A percentile compares a stretch with the other conserved stretches of the same genome.
These are phyloP conservation scores for Hanseniaspora clermontiae DNA, from an alignment of 805 yeast genomes.

Conservation along the genomic window DNA sequence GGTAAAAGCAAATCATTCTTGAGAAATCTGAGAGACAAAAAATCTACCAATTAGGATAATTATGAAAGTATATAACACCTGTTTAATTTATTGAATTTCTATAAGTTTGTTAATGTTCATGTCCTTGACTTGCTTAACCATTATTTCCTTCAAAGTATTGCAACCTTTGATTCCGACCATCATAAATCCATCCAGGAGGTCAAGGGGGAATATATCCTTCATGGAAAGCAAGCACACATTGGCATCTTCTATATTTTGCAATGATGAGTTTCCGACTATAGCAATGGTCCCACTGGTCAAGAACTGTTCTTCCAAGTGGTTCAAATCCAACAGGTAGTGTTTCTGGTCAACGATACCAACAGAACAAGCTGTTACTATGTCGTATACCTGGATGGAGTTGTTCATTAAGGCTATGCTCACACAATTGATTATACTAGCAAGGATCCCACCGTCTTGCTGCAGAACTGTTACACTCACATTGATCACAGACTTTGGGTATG, in stretches of 20 bases:
- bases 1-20: slow-evolving; percentile 42
- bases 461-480: slow-evolving; percentile 62
- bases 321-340: slow-evolving; percentile 64
- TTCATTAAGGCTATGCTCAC: slow-evolving; percentile 81
- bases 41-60: slow-evolving; percentile 18
- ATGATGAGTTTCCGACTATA: slow-evolving; percentile 48
- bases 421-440: slow-evolving; percentile 71
- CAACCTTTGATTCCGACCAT: slow-evolving; percentile 81
- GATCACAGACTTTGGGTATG: slow-evolving; percentile 78
- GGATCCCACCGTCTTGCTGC: slow-evolving; percentile 80
- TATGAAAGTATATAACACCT: background rate
- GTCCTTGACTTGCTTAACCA: slow-evolving; percentile 73
- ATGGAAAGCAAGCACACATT: slow-evolving; percentile 63
- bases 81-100: slow-evolving; percentile 21
- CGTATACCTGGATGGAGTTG: slow-evolving; percentile 91
- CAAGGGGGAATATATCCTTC: slow-evolving; percentile 78
- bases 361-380: slow-evolving; percentile 67
- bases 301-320: slow-evolving; percentile 70
- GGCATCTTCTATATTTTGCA: slow-evolving; percentile 32
- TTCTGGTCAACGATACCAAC: slow-evolving; percentile 70
- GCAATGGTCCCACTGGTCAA: slow-evolving; percentile 74
- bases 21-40: slow-evolving; percentile 41
- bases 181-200: slow-evolving; percentile 58
- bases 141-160: slow-evolving; percentile 63
- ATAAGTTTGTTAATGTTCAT: slow-evolving; percentile 53